A percentile compares a stretch with the other conserved stretches of the same genome.
phyloP scores from a whole-genome alignment of 306 rosid species.

The Sicyos edulis region DNA sequence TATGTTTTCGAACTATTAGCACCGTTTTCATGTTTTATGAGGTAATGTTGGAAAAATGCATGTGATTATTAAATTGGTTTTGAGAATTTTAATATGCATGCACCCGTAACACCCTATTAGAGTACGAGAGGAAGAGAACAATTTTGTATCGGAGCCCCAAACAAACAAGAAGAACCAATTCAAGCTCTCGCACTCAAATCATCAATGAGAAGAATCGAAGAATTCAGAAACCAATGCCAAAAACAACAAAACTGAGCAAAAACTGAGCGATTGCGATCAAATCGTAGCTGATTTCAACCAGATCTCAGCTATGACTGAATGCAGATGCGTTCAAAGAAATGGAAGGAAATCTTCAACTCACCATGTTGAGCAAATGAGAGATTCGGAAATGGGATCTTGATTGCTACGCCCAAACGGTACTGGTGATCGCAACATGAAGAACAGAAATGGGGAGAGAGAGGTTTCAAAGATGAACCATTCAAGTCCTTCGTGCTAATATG shows the following conservation, averaged over 20 bases:
- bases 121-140: neutral
- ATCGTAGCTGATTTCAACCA: constrained; percentile 41
- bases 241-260: constrained; percentile 1
- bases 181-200: constrained; percentile 18
- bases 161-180: constrained; percentile 15
- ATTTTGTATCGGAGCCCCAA: neutral
- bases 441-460: constrained; percentile 9
- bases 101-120: too few species aligned
- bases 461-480: constrained; percentile 16
- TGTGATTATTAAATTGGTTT: too few species aligned
- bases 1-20: too few species aligned
- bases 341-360: constrained; percentile 40
- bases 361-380: constrained; percentile 51
- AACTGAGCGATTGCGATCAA: constrained; percentile 26
- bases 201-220: constrained; percentile 1
- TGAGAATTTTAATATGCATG: too few species aligned
- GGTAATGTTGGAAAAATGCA: too few species aligned
- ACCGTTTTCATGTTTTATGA: too few species aligned
- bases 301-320: constrained; percentile 52
- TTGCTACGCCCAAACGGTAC: constrained; percentile 34
- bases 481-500: constrained; percentile 21
- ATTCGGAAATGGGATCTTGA: constrained; percentile 33
- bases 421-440: constrained; percentile 34
- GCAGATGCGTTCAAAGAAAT: constrained; percentile 20
- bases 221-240: constrained; percentile 10